Base-by-base conservation (phyloP, 2,329 filamentous ascomycete genomes). In the Diaporthe caulivora region DNA sequence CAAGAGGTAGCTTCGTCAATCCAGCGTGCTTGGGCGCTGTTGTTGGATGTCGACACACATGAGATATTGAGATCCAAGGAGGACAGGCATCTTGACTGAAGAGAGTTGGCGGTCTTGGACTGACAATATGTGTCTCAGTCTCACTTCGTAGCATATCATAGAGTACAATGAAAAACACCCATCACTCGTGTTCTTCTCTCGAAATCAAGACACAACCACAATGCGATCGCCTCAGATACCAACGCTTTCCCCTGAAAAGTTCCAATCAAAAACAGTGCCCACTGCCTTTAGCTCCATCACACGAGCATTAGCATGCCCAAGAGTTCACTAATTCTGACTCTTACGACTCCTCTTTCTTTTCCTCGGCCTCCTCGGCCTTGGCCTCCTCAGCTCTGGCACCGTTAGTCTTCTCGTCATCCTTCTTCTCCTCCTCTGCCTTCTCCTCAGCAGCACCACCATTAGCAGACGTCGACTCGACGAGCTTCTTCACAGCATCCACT, bases 401-500 rank as follows among this genome's bases (percentile, higher is more conserved):
- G 44, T 69, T 64, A 18, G 70, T 53, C 62, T 62, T 42, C 67
- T 80, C 75, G 44, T 80, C 77, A 65, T 78, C 77, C 29, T 72
- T 77, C 78, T 79, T 70, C 79, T 76, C 29, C 11, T 76, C 76
- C 71, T 74, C 77, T 67, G 76, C 55, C 72, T 75, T 75, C 44
- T 72, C 75, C 58, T 75, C 75, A 4, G 69, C 75, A 51, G 75
- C 79, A 42, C 60, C 78, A 31, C 78, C 78, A 15, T 71, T 76
- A 18, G 76, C 81, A 40, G 77, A 82, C 49, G 84, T 79, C 69
- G 84, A 83, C 72, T 87, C 86, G 37, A 95, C 90, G 54, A 98
- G 83, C 80, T 90, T 90, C 86, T 92, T 91, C 29, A 97, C 95
- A 31, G 91, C 91, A 21, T 94, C 91, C 37, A 96, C 88, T 7